phyloP scores from a whole-genome alignment of 2,329 filamentous ascomycete genomes.

The Coleophoma cylindrospora region DNA sequence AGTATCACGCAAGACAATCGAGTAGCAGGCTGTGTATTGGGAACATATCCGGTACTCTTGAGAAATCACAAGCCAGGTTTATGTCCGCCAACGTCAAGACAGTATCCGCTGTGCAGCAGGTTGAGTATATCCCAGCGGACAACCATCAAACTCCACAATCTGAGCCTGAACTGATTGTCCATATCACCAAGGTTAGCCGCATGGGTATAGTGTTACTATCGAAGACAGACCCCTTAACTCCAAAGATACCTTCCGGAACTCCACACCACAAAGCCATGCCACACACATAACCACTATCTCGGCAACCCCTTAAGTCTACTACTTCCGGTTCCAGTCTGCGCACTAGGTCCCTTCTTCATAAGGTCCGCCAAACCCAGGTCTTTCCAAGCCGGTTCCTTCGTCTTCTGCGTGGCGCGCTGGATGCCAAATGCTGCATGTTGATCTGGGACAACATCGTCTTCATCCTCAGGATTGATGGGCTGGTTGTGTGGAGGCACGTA shows the following conservation, averaged over 20 bases:
- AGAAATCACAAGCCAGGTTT: too few species aligned
- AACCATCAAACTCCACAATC: too few species aligned
- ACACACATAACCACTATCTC: slow-evolving; percentile 2
- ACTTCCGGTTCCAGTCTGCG: neutral
- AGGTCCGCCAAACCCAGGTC: slow-evolving; percentile 70
- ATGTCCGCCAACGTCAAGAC: too few species aligned
- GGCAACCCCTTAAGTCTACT: slow-evolving; percentile 11
- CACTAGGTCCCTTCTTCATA: slow-evolving; percentile 55
- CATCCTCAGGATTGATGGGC: slow-evolving; percentile 80
- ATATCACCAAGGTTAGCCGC: neutral
- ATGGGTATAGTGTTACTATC: neutral
- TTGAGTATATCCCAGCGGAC: too few species aligned
- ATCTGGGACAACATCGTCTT: slow-evolving; percentile 83
- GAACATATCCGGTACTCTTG: too few species aligned
- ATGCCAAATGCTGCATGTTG: slow-evolving; percentile 87
- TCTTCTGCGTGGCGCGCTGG: slow-evolving; percentile 69
- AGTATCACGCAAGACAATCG: too few species aligned
- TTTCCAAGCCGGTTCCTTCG: slow-evolving; percentile 70
- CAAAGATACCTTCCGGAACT: neutral
- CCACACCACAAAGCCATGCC: neutral
- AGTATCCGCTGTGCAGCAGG: too few species aligned
- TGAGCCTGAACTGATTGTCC: too few species aligned
- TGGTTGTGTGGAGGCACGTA: slow-evolving; percentile 76
- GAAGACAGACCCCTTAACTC: neutral
- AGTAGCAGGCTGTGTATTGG: too few species aligned